Evolutionary conservation across 805 yeast genomes (phyloP), one percentile per base, ranked within the genome.

Genomic region (Monosporozyma aerobia): DNA sequence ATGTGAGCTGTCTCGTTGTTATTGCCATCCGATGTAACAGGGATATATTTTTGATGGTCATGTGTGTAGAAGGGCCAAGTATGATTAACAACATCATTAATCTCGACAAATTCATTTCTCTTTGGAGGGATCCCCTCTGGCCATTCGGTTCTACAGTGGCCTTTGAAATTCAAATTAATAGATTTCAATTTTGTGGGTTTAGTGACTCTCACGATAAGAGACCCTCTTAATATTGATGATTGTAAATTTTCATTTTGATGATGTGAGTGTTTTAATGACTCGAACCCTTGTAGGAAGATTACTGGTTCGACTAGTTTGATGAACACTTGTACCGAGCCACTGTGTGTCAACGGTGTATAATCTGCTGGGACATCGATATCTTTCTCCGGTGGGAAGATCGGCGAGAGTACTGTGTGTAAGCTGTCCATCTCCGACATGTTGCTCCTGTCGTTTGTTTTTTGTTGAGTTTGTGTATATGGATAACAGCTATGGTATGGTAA

Each of bases 41-140:
- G 16, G 2, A 25, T 35, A 47, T 11, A 27, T 32, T 32, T 35
- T 53, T 76, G 77, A 10, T 79, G 79, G 23, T 82, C 82, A 44
- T 76, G 67, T 19, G 71, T 74, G 74, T 80, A 92, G 64, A 94
- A 89, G 0, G 96, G 94, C 99, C 99, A 94, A 5, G 86, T 81
- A 65, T 92, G 97, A 49, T 80, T 77, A 30, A 88, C 77, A 25
- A 90, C 64, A 50, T 79, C 85, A 56, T 78, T 79, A 23, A 77
- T 67, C 59, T 94, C 99, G 35, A 69, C 67, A 55, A 79, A 82
- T 13, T 82, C 85, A 16, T 74, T 73, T 58, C 82, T 82, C 64
- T 85, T 87, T 0, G 97, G 97, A 0, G 98, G 98, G 19, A 92
- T 90, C 2, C 99, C 99, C 63, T 94, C 97, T 2, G 97, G 97